Evolutionary conservation across 345 rosid genomes (phyloP).

Genomic region (Citrus inodora): DNA sequence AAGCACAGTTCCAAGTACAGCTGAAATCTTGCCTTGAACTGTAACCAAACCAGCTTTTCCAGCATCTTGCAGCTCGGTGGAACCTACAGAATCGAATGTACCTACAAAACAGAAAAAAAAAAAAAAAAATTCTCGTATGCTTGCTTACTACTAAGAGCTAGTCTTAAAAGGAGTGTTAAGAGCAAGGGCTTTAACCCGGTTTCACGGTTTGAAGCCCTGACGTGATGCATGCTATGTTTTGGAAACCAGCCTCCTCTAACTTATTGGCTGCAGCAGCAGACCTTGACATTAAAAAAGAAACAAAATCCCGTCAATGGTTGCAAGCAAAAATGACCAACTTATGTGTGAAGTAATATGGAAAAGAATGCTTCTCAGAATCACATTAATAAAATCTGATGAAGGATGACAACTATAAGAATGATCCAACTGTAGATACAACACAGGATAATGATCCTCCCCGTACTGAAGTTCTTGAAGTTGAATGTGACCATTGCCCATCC

Average conservation of each 20-base stretch:
- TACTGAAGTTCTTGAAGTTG: neutral
- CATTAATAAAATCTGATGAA: neutral
- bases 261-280: constrained; percentile 80
- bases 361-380: neutral
- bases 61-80: constrained; percentile 69
- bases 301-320: constrained; percentile 13
- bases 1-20: constrained; percentile 87
- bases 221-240: constrained; percentile 71
- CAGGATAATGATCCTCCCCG: neutral
- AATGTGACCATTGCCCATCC: neutral
- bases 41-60: constrained; percentile 92
- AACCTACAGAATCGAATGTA: constrained; percentile 69
- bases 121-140: neutral
- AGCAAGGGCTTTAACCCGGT: constrained; percentile 51
- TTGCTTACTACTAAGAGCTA: neutral
- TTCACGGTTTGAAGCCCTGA: constrained; percentile 84
- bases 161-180: neutral
- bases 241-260: constrained; percentile 73
- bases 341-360: neutral
- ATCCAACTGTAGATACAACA: too few relatives aligned
- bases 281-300: constrained; percentile 38
- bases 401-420: neutral
- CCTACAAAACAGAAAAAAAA: constrained; percentile 35
- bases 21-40: constrained; percentile 89
- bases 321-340: neutral